A percentile compares a stretch with the other conserved stretches of the same genome.
Evolutionary conservation across 2,329 filamentous ascomycete species (phyloP).

Genomic region (Nothophoma quercina): DNA sequence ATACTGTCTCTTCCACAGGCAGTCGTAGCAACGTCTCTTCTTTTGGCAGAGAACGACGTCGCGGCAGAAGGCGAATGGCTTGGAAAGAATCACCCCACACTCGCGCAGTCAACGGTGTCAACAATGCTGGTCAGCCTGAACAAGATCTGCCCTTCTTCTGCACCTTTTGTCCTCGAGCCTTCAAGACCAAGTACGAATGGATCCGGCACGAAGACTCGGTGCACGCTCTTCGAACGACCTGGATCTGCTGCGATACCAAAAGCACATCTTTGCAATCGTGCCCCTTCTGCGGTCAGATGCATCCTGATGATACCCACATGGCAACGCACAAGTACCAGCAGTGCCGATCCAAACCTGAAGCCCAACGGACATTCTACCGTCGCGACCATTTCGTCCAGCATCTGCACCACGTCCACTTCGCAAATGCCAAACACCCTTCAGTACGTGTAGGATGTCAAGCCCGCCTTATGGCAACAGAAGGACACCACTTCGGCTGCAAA

Average conservation of each 20-base stretch:
- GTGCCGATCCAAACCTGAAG: conserved; percentile 44
- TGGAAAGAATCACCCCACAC: conserved; percentile 44
- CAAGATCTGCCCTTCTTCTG: conserved; percentile 47
- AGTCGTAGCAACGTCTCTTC: conserved; percentile 46
- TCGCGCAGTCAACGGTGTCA: conserved; percentile 39
- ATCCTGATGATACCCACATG: conserved; percentile 46
- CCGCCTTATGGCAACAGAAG: conserved; percentile 37
- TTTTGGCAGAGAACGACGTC: conserved; percentile 44
- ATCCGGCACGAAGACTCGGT: conserved; percentile 49
- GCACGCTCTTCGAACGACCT: conserved; percentile 48
- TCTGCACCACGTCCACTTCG: conserved; percentile 47
- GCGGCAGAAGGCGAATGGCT: conserved; percentile 45
- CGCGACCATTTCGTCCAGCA: conserved; percentile 48
- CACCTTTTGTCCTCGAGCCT: conserved; percentile 47
- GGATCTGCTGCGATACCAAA: conserved; percentile 47
- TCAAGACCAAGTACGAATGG: conserved; percentile 50
- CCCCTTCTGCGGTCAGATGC: conserved; percentile 42
- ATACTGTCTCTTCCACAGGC: conserved; percentile 41
- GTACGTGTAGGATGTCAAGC: conserved; percentile 43
- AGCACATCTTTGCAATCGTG: conserved; percentile 34
- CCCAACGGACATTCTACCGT: conserved; percentile 47
- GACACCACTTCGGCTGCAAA: conserved; percentile 46
- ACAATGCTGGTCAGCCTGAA: conserved; percentile 39
- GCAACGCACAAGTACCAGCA: conserved; percentile 46
- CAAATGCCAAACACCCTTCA: conserved; percentile 44